Percentiles rank a stretch among this genome's conserved stretches.
Conservation (phyloP, 768 basidiomycete species). For the Naganishia vishniacii region DNA sequence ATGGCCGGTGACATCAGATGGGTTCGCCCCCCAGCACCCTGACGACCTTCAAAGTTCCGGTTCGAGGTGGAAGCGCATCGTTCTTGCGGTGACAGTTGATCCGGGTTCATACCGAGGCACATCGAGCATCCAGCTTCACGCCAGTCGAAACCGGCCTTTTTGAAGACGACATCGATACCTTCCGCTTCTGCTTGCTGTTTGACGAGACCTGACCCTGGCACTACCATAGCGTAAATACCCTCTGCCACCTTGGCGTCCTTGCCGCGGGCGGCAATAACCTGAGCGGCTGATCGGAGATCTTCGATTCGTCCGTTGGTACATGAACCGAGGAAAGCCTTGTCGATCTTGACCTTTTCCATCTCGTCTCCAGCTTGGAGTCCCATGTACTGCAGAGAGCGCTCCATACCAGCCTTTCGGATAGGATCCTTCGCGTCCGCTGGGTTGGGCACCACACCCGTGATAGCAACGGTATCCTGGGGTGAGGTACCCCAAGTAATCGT, state of each 20-base stretch:
- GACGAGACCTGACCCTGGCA: slow-evolving; percentile 83
- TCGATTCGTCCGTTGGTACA: slow-evolving; percentile 94
- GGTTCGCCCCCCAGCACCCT: slow-evolving; percentile 77
- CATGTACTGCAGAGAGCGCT: slow-evolving; percentile 79
- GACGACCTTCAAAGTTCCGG: slow-evolving; percentile 87
- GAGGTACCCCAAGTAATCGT: slow-evolving; percentile 92
- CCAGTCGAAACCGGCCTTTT: slow-evolving; percentile 89
- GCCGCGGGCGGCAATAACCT: slow-evolving; percentile 64
- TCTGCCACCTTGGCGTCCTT: slow-evolving; percentile 69
- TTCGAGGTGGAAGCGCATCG: slow-evolving; percentile 89
- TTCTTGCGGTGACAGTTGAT: slow-evolving; percentile 71
- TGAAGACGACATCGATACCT: slow-evolving; percentile 77
- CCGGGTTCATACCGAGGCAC: slow-evolving; percentile 94
- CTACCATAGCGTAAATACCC: slow-evolving; percentile 77
- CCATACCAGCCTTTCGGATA: slow-evolving; percentile 62
- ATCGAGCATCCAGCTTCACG: slow-evolving; percentile 92
- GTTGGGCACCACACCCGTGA: slow-evolving; percentile 74
- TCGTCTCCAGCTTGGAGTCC: slow-evolving; percentile 69
- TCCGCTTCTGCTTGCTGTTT: slow-evolving; percentile 88
- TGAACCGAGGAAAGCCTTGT: slow-evolving; percentile 90
- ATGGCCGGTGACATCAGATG: slow-evolving; percentile 85
- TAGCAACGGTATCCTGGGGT: slow-evolving; percentile 78
- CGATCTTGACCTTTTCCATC: slow-evolving; percentile 71
- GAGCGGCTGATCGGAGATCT: slow-evolving; percentile 79
- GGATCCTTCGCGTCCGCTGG: slow-evolving; percentile 63